Evolutionary conservation across 495 filamentous ascomycete genomes (phyloP).

Genomic region (Neurospora sp.): DNA sequence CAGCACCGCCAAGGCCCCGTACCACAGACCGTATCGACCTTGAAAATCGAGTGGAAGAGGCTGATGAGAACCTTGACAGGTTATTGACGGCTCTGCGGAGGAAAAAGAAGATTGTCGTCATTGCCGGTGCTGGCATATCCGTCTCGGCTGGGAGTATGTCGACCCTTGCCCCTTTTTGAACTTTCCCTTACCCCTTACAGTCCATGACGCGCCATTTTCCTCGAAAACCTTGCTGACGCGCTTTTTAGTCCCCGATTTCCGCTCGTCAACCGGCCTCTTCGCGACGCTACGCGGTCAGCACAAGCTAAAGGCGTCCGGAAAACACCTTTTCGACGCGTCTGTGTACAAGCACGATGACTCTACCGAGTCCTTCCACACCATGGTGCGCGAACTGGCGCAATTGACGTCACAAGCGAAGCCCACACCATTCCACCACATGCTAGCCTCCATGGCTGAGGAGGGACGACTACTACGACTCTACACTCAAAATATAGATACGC

Average conservation of each 20-base stretch:
- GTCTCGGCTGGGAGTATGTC: constrained; percentile 88
- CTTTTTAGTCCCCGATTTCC: constrained; percentile 82
- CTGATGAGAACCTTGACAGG: constrained; percentile 46
- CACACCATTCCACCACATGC: constrained; percentile 85
- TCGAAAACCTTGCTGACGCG: constrained; percentile 13
- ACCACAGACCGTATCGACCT: constrained; percentile 71
- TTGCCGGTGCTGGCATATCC: constrained; percentile 93
- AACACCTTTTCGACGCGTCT: constrained; percentile 92
- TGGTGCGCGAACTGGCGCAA: constrained; percentile 81
- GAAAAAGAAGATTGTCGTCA: constrained; percentile 91
- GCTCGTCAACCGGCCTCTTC: constrained; percentile 82
- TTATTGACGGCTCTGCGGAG: constrained; percentile 69
- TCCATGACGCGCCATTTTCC: neutral
- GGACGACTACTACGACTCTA: constrained; percentile 87
- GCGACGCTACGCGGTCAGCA: constrained; percentile 71
- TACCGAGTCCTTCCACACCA: constrained; percentile 83
- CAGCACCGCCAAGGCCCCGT: constrained; percentile 55
- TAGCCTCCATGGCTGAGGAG: constrained; percentile 82
- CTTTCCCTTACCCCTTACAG: neutral
- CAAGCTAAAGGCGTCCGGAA: constrained; percentile 85
- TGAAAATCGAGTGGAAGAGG: constrained; percentile 36
- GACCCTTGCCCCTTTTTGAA: constrained; percentile 3
- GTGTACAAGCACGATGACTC: constrained; percentile 86
- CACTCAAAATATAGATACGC: constrained; percentile 90
- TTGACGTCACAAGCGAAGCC: constrained; percentile 65